Evolutionary conservation across 371 early-diverging fungal species (phyloP).

Genomic region (Lichtheimia hyalospora): DNA sequence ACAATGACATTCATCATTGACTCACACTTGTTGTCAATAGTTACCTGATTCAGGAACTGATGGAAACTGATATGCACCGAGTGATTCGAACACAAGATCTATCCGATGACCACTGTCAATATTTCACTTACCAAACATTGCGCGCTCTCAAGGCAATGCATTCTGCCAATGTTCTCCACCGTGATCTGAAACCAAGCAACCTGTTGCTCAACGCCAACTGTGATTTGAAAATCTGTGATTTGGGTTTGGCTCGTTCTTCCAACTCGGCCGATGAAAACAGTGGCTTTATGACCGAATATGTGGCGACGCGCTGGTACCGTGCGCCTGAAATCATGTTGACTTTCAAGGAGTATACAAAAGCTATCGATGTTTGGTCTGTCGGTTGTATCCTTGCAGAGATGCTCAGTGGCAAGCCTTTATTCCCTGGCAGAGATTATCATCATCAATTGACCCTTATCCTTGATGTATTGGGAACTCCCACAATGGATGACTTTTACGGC

Average conservation of each 20-base stretch:
- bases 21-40: conserved; percentile 17
- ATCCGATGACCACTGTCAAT: conserved; percentile 97
- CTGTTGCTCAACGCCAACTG: conserved; percentile 97
- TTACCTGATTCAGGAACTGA: conserved; percentile 79
- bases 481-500: conserved; percentile 82
- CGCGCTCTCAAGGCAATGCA: conserved; percentile 98
- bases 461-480: conserved; percentile 96
- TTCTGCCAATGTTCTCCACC: conserved; percentile 96
- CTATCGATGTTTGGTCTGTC: conserved; percentile 98
- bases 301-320: conserved; percentile 98
- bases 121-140: conserved; percentile 96
- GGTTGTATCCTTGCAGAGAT: conserved; percentile 98
- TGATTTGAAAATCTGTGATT: conserved; percentile 93
- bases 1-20: background rate
- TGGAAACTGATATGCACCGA: conserved; percentile 98
- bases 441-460: conserved; percentile 98
- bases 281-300: conserved; percentile 97
- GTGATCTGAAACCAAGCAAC: conserved; percentile 98
- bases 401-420: conserved; percentile 87
- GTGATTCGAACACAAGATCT: conserved; percentile 97
- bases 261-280: conserved; percentile 85
- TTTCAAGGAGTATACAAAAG: conserved; percentile 92
- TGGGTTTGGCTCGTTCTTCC: conserved; percentile 91
- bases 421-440: conserved; percentile 91
- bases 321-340: conserved; percentile 98